These are phyloP conservation scores for Claviceps pazoutovae DNA, from an alignment of 2,329 filamentous ascomycete species.

Conservation along the genomic window DNA sequence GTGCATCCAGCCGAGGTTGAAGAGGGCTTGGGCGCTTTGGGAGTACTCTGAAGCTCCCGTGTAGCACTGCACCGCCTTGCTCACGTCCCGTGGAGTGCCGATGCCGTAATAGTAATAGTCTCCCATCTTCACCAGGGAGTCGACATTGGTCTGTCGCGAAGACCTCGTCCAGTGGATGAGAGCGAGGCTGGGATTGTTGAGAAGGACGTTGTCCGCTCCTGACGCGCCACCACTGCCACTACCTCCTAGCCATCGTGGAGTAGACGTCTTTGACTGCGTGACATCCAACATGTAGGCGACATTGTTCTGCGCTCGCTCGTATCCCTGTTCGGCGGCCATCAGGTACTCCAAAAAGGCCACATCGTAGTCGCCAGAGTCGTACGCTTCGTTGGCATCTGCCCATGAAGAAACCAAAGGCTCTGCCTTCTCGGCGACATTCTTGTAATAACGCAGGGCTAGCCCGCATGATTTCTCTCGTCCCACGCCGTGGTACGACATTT, in stretches of 20 bases:
- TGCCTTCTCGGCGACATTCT: slow-evolving; percentile 59
- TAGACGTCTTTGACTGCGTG: slow-evolving; percentile 37
- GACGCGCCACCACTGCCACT: slow-evolving; percentile 7
- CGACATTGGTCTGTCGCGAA: slow-evolving; percentile 82
- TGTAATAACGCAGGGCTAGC: slow-evolving; percentile 70
- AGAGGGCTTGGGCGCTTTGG: slow-evolving; percentile 86
- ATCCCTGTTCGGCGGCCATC: slow-evolving; percentile 84
- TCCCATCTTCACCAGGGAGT: slow-evolving; percentile 93
- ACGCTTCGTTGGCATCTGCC: slow-evolving; percentile 69
- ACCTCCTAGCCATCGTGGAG: slow-evolving; percentile 32
- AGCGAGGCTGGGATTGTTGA: slow-evolving; percentile 47
- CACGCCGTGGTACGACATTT: slow-evolving; percentile 69
- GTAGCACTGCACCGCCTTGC: slow-evolving; percentile 89
- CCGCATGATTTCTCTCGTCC: slow-evolving; percentile 67
- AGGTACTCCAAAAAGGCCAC: slow-evolving; percentile 69
- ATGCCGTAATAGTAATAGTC: slow-evolving; percentile 88
- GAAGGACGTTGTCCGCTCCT: slow-evolving; percentile 20
- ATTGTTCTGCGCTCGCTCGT: slow-evolving; percentile 79
- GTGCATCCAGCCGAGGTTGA: slow-evolving; percentile 98
- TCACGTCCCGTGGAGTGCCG: slow-evolving; percentile 55
- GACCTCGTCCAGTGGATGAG: slow-evolving; percentile 93
- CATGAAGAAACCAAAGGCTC: slow-evolving; percentile 66
- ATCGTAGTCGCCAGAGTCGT: slow-evolving; percentile 64
- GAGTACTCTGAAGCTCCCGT: slow-evolving; percentile 81
- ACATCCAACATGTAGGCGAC: slow-evolving; percentile 78